phyloP scores from a whole-genome alignment of 2,329 filamentous ascomycete species.

The Paracoccidioides lutzii region DNA sequence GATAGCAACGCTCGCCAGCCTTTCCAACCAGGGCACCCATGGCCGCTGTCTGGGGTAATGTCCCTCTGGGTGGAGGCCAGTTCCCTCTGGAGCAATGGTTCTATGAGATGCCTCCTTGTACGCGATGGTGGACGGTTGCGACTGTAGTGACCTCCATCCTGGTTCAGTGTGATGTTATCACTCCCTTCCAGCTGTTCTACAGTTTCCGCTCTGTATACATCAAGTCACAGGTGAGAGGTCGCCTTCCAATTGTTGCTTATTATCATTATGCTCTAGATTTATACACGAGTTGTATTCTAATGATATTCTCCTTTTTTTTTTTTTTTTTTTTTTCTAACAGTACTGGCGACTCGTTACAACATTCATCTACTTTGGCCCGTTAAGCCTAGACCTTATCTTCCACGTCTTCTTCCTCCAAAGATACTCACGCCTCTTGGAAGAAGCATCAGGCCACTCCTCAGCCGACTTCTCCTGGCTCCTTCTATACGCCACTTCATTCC shows the following conservation, averaged over 20 bases:
- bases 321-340: slow-evolving; percentile 22
- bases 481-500: slow-evolving; percentile 65
- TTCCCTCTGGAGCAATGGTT: slow-evolving; percentile 95
- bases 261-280: neutral
- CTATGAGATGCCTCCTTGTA: slow-evolving; percentile 95
- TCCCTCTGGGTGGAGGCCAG: slow-evolving; percentile 35
- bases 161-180: slow-evolving; percentile 86
- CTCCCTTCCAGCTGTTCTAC: slow-evolving; percentile 93
- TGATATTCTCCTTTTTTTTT: neutral
- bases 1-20: neutral
- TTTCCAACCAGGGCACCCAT: neutral
- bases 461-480: slow-evolving; percentile 94
- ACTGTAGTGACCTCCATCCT: slow-evolving; percentile 77
- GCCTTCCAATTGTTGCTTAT: neutral
- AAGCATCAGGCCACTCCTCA: slow-evolving; percentile 79
- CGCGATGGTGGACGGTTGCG: slow-evolving; percentile 90
- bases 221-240: slow-evolving; percentile 67
- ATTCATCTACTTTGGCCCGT: slow-evolving; percentile 92
- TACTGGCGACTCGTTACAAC: slow-evolving; percentile 96
- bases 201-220: slow-evolving; percentile 83
- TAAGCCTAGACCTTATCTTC: slow-evolving; percentile 88
- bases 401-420: slow-evolving; percentile 97
- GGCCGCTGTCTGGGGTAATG: slow-evolving; percentile 19
- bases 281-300: neutral
- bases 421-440: slow-evolving; percentile 88